These are phyloP conservation scores for Chlamydomonas reinhardtii DNA, from an alignment of 163 green algal genomes.

Conservation along the genomic window DNA sequence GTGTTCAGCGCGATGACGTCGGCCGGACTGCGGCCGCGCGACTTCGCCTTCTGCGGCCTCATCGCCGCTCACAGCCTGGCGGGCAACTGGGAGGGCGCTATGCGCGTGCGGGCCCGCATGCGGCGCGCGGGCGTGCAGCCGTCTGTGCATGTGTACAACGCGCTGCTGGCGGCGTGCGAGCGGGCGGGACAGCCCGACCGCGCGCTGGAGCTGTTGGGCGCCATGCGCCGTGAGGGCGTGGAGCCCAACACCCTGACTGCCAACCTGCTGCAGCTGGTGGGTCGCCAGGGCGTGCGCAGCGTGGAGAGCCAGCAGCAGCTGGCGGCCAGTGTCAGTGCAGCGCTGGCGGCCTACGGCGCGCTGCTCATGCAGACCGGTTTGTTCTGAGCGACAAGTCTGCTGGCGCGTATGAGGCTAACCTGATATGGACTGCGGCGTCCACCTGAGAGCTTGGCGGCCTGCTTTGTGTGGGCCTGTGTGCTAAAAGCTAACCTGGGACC, in stretches of 20 bases:
- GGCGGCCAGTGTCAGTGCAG: constrained; percentile 79
- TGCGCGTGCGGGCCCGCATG: constrained; percentile 72
- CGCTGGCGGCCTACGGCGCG: constrained; percentile 83
- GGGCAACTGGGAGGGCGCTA: constrained; percentile 57
- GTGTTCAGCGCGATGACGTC: constrained; percentile 57
- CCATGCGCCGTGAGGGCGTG: constrained; percentile 72
- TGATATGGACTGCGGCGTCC: too few species aligned
- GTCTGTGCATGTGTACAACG: constrained; percentile 87
- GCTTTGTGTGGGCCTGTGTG: too few species aligned
- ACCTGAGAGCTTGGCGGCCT: too few species aligned
- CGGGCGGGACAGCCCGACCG: constrained; percentile 73
- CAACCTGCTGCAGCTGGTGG: constrained; percentile 75
- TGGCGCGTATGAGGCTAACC: too few species aligned
- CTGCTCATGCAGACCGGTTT: constrained; percentile 82
- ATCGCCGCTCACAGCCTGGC: constrained; percentile 80
- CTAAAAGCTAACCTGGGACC: too few species aligned
- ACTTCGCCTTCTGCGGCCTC: constrained; percentile 88
- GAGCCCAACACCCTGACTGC: constrained; percentile 74
- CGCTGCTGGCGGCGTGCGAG: constrained; percentile 86
- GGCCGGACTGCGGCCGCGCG: constrained; percentile 66
- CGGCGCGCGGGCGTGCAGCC: constrained; percentile 42
- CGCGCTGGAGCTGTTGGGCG: constrained; percentile 71
- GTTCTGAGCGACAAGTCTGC: constrained; percentile 60
- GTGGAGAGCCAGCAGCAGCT: constrained; percentile 85
- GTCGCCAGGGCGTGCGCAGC: constrained; percentile 72